Base-by-base conservation (phyloP, 2,329 filamentous ascomycete genomes). In the Diaporthe humulicola region DNA sequence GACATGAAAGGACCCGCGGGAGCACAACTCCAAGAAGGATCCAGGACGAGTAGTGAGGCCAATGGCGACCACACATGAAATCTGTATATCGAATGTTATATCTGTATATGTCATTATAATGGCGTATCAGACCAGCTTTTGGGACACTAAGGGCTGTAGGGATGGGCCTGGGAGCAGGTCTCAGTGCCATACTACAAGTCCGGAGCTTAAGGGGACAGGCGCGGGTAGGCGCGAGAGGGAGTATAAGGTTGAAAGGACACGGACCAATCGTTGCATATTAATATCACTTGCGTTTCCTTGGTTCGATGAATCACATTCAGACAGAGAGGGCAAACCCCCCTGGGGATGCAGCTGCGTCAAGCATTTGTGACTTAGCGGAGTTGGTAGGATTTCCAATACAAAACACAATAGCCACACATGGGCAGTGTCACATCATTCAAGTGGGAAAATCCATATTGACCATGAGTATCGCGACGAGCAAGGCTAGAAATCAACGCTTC, bases 231-330 rank as follows among this genome's bases (percentile, higher is more conserved):
- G 64, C 56, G 30, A 50, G 38, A 67, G 73, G 50, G 60, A 64
- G 54, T 45, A 28, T 61, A 30, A 58, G 28, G 69, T 70, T 57
- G 70, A 45, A 33, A 69, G 48, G 61, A 52, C 36, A 64, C 22
- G 61, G 74, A 57, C 3, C 30, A 70, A 57, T 45, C 54, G 71
- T 73, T 75, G 71, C 71, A 73, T 71, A 76, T 52, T 74, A 75
- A 75, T 75, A 75, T 73, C 50, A 75, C 48, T 73, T 52, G 38
- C 42, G 28, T 58, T 61, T 67, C 40, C 61, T 71, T 74, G 72
- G 61, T 70, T 73, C 28, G 60, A 66, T 28, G 50, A 58, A 42
- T 45, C 36, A 38, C 17, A 22, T 60, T 22, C 17, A 33, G 9
- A 36, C 38, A 50, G 36, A 61, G 25, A 36, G 30, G 25, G 25